phyloP scores from a whole-genome alignment of 805 yeast genomes.

The Nadsonia fulvescens region DNA sequence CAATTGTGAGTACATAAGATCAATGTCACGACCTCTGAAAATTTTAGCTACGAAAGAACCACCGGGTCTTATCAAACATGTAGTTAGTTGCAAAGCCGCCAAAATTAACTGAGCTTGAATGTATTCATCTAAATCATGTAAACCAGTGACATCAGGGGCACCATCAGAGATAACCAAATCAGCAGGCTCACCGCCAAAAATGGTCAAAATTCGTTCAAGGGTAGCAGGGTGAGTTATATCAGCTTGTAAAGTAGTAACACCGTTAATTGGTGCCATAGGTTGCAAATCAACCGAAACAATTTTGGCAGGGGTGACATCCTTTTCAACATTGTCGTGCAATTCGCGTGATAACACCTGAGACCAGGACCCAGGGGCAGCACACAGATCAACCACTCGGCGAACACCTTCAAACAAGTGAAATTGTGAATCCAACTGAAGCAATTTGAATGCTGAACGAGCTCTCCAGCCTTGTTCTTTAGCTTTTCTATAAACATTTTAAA shows the following conservation, averaged over 20 bases:
- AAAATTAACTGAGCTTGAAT: constrained; percentile 87
- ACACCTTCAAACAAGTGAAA: constrained; percentile 62
- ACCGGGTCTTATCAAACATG: constrained; percentile 73
- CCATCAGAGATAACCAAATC: constrained; percentile 96
- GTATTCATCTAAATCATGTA: constrained; percentile 92
- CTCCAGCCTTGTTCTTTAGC: constrained; percentile 98
- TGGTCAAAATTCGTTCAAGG: constrained; percentile 48
- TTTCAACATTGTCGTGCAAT: constrained; percentile 11
- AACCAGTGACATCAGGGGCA: constrained; percentile 96
- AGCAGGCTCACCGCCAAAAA: constrained; percentile 83
- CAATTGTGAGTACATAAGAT: constrained; percentile 78
- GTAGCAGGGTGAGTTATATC: constrained; percentile 96
- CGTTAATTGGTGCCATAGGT: constrained; percentile 92
- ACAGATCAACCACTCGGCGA: constrained; percentile 77
- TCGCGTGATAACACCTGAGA: constrained; percentile 78
- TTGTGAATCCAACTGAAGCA: constrained; percentile 79
- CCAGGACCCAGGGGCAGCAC: constrained; percentile 99
- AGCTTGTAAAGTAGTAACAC: constrained; percentile 82
- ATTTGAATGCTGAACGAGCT: constrained; percentile 90
- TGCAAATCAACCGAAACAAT: constrained; percentile 92
- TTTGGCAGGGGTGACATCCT: constrained; percentile 34
- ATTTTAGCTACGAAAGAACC: constrained; percentile 93
- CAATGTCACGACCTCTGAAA: constrained; percentile 91
- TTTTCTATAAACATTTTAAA: no score
- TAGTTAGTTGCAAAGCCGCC: constrained; percentile 81